Conservation (phyloP, 1,139 yeast species). For the Yamadazyma oceani region DNA sequence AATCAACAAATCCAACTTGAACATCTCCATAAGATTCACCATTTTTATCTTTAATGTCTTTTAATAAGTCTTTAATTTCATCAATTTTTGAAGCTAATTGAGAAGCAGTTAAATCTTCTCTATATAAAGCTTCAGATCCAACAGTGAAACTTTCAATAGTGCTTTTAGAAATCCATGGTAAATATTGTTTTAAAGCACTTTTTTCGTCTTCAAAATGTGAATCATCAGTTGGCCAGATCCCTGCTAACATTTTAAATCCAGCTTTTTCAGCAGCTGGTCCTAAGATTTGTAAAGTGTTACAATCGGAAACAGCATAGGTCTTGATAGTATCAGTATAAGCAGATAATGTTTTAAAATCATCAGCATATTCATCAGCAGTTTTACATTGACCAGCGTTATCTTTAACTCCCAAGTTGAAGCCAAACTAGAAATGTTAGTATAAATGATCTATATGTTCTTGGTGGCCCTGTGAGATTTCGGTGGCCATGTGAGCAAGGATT, state of each 20-base stretch:
- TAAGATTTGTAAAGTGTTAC: constrained; percentile 77
- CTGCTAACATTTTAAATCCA: constrained; percentile 73
- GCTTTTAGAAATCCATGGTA: constrained; percentile 67
- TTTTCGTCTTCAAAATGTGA: constrained; percentile 71
- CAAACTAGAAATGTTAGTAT: constrained; percentile 41
- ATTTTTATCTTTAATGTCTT: constrained; percentile 68
- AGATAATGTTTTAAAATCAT: constrained; percentile 59
- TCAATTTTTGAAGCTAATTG: constrained; percentile 64
- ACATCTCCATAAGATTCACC: constrained; percentile 72
- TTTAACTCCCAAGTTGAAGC: constrained; percentile 82
- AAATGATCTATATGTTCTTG: neutral
- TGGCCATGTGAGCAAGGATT: too few species aligned
- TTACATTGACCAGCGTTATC: constrained; percentile 72
- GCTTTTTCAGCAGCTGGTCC: constrained; percentile 84
- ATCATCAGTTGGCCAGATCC: constrained; percentile 90
- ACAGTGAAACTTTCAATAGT: constrained; percentile 76
- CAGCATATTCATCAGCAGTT: constrained; percentile 60
- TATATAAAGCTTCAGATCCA: constrained; percentile 91
- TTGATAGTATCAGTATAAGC: constrained; percentile 63
- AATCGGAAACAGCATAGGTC: constrained; percentile 84
- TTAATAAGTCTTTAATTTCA: constrained; percentile 56
- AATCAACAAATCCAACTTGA: constrained; percentile 91
- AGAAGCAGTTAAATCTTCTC: constrained; percentile 72
- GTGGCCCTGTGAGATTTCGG: too few species aligned
- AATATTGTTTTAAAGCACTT: constrained; percentile 61